Evolutionary conservation across 2,329 filamentous ascomycete genomes (phyloP), one percentile per base, ranked within the genome.

Genomic region (Colletotrichum sp.): DNA sequence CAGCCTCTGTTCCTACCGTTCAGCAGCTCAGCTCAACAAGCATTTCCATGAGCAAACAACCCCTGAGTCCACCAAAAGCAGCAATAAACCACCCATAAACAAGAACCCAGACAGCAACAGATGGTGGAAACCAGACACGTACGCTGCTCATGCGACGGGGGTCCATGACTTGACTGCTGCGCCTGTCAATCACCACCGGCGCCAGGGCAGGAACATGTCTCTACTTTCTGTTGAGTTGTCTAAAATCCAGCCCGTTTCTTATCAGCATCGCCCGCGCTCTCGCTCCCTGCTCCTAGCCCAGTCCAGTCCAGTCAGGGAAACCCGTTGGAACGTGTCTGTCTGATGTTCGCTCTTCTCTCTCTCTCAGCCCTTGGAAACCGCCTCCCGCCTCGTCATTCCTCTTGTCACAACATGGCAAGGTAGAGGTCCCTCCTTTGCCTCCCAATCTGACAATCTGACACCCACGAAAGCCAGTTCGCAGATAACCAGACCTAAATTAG

Each of bases 21-120:
- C n/a, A 71, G 36, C 69, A 64, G 25, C 73, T 68, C 69, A 75
- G 73, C 73, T 72, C 69, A 72, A 75, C 73, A 72, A 36, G 69
- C 73, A 72, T 75, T 22, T 15, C 22, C 22, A 63, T 30, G 49
- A 65, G 61, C 61, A 34, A 36, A 27, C 22, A 57, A 49, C 68
- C 63, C 69, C 57, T 64, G 73, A 44, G 7, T 27, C 34, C 30
- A 9, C 39, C 39, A 44, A 44, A 32, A 19, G 27, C 4, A 55
- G 52, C 27, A 52, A 29, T 6, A 27, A 49, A 15, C n/a, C 6
- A 63, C 0, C 55, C 25, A 63, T 22, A 69, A 30, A n/a, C 22
- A 69, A 44, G 55, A 32, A 55, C 44, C 59, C 62, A 71, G 64
- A 67, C 34, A 65, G 22, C 16, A 64, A 49, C 13, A 25, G 19